A percentile compares a stretch with the other conserved stretches of the same genome.
Conservation (phyloP, 2,329 filamentous ascomycete species). For the Penicillium sp. region DNA sequence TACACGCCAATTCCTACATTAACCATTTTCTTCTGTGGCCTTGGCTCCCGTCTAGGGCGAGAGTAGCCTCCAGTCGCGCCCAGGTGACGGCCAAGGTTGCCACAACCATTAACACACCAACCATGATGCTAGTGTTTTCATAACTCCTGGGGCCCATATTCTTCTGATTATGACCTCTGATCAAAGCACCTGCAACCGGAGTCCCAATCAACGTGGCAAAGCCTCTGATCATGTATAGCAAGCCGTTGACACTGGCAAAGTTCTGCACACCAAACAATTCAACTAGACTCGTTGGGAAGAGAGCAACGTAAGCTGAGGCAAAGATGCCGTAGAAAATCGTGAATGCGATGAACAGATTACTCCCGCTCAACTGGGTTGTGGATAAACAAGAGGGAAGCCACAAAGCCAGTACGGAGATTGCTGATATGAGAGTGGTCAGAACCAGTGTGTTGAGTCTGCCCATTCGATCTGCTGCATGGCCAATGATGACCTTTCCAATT, state of each 20-base stretch:
- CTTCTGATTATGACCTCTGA: conserved; percentile 21
- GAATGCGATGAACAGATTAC: conserved; percentile 32
- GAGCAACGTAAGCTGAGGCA: conserved; percentile 40
- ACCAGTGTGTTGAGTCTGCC: conserved; percentile 44
- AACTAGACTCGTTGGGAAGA: conserved; percentile 43
- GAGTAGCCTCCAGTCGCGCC: conserved; percentile 27
- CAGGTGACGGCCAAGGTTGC: conserved; percentile 28
- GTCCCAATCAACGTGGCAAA: conserved; percentile 42
- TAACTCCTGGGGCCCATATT: conserved; percentile 17
- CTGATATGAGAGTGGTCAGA: conserved; percentile 29
- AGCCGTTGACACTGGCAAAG: conserved; percentile 41
- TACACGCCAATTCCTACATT: conserved; percentile 5
- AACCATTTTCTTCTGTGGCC: conserved; percentile 17
- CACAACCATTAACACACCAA: conserved; percentile 23
- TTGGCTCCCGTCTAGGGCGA: conserved; percentile 9
- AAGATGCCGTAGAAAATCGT: conserved; percentile 39
- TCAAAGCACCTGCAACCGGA: conserved; percentile 33
- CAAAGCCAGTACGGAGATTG: conserved; percentile 28
- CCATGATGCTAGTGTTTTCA: conserved; percentile 28
- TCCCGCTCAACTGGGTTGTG: conserved; percentile 10
- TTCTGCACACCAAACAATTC: conserved; percentile 44
- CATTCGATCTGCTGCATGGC: conserved; percentile 39
- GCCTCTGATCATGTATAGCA: conserved; percentile 43
- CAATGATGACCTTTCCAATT: conserved; percentile 40
- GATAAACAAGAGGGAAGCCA: conserved; percentile 27